Percentiles rank a stretch among this genome's conserved stretches.
These are phyloP conservation scores for Delphinella strobiligena DNA, from an alignment of 2,329 filamentous ascomycete species.

Conservation along the genomic window DNA sequence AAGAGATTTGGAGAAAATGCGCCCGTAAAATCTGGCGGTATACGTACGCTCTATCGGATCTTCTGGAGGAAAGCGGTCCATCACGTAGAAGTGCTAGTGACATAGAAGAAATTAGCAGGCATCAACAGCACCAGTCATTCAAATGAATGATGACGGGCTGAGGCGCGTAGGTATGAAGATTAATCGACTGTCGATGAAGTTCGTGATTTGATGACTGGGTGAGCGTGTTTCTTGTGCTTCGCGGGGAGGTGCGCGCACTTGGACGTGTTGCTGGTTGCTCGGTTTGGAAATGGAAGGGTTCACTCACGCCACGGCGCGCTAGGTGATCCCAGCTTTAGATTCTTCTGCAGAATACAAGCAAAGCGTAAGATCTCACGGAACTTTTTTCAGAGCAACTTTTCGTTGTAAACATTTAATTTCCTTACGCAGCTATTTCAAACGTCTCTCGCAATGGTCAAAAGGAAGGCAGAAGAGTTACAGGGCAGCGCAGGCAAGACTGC, in stretches of 20 bases:
- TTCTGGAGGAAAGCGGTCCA: conserved; percentile 27
- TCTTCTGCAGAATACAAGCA: background rate
- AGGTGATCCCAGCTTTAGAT: background rate
- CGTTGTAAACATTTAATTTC: background rate
- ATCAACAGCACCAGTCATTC: conserved; percentile 37
- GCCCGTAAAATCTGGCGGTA: conserved; percentile 16
- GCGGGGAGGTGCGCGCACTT: background rate
- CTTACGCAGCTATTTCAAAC: background rate
- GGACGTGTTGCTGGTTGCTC: background rate
- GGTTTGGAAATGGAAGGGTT: background rate
- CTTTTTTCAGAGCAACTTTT: background rate
- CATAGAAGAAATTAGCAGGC: conserved; percentile 30
- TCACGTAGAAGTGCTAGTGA: conserved; percentile 33
- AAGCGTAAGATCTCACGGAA: background rate
- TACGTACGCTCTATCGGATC: conserved; percentile 34
- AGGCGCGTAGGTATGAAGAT: conserved; percentile 3
- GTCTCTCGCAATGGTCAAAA: conserved; percentile 13
- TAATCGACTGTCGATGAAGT: background rate
- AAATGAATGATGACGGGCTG: conserved; percentile 11
- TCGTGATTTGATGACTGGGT: background rate
- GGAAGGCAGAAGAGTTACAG: conserved; percentile 11
- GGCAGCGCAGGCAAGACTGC: background rate
- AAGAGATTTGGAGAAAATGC: conserved; percentile 18
- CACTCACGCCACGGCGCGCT: too few species aligned
- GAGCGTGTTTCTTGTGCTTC: background rate